Evolutionary conservation across 306 rosid species (phyloP).

Genomic region (Canavalia gladiata): DNA sequence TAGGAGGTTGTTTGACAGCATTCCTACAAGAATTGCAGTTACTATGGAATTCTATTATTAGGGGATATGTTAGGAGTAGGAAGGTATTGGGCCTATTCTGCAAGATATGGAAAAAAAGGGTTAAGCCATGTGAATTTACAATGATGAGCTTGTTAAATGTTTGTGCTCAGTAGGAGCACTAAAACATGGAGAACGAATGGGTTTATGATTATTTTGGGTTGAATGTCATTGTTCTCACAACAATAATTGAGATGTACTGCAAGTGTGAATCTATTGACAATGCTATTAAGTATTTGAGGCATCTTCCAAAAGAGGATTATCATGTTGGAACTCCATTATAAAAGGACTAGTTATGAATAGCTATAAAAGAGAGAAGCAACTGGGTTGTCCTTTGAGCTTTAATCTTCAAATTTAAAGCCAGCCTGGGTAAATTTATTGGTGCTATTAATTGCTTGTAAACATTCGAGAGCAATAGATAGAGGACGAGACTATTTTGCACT

Average conservation of each 20-base stretch:
- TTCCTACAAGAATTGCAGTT: conserved; percentile 64
- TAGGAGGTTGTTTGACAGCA: conserved; percentile 70
- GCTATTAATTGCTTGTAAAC: conserved; percentile 81
- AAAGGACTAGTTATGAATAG: conserved; percentile 84
- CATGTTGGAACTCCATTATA: conserved; percentile 85
- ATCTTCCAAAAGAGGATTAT: conserved; percentile 59
- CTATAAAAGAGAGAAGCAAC: conserved; percentile 67
- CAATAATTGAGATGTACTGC: conserved; percentile 87
- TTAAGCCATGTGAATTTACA: conserved; percentile 77
- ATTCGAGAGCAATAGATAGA: conserved; percentile 71
- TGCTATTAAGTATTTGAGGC: conserved; percentile 70
- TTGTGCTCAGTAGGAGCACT: conserved; percentile 89
- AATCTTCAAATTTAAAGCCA: conserved; percentile 63
- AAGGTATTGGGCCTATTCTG: conserved; percentile 73
- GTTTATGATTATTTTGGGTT: conserved; percentile 73
- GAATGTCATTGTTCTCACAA: conserved; percentile 72
- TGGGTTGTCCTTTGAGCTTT: conserved; percentile 67
- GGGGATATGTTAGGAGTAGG: conserved; percentile 89
- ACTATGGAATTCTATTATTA: conserved; percentile 85
- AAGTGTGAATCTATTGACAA: conserved; percentile 74
- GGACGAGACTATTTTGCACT: conserved; percentile 65
- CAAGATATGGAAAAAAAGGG: conserved; percentile 64
- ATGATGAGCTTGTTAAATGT: conserved; percentile 92
- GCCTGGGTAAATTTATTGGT: conserved; percentile 74
- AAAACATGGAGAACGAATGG: conserved; percentile 73